These are phyloP conservation scores for Aspergillus neotritici DNA, from an alignment of 2,329 filamentous ascomycete genomes.

Conservation along the genomic window DNA sequence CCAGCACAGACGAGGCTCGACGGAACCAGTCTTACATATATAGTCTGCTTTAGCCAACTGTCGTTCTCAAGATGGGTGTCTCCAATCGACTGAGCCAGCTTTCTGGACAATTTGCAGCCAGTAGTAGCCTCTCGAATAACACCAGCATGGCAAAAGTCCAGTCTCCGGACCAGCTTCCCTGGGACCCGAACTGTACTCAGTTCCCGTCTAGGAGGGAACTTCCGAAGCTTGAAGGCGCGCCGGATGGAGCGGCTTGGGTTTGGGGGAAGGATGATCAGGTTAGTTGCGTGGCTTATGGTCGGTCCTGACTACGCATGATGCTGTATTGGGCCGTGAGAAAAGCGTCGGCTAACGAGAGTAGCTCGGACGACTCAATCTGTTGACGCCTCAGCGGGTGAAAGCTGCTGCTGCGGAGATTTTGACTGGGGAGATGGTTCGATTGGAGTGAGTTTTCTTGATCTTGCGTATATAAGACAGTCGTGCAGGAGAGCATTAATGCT, in stretches of 20 bases:
- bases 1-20: no score
- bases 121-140: background rate
- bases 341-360: slow-evolving; percentile 1
- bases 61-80: slow-evolving; percentile 2
- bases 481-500: background rate
- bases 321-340: background rate
- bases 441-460: slow-evolving; percentile 47
- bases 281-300: slow-evolving; percentile 3
- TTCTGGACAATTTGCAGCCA: background rate
- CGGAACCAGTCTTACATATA: no score
- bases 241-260: slow-evolving; percentile 54
- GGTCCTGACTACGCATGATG: background rate
- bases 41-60: background rate
- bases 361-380: slow-evolving; percentile 48
- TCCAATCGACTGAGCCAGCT: slow-evolving; percentile 2
- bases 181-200: slow-evolving; percentile 48
- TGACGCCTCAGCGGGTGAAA: slow-evolving; percentile 52
- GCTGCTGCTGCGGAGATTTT: slow-evolving; percentile 50
- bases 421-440: slow-evolving; percentile 51
- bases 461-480: no score
- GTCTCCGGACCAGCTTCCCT: slow-evolving; percentile 39
- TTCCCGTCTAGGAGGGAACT: slow-evolving; percentile 52
- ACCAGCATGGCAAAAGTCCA: slow-evolving; percentile 12
- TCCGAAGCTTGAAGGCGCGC: slow-evolving; percentile 48
- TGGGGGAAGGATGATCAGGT: slow-evolving; percentile 55